phyloP scores from a whole-genome alignment of 1,139 yeast genomes.

The Hyphopichia khmerensis region DNA sequence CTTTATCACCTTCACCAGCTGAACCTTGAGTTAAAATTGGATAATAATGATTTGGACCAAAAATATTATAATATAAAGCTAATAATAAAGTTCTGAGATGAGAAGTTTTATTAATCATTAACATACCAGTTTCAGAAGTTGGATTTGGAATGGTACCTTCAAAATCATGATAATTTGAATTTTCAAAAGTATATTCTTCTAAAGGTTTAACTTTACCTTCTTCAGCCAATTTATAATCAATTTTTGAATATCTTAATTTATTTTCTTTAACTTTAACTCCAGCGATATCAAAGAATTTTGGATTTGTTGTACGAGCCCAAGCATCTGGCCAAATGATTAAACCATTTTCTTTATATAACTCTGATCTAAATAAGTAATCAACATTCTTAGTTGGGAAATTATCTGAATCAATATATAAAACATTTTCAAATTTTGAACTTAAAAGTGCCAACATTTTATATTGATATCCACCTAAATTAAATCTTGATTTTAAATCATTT shows the following conservation, averaged over 20 bases:
- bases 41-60: constrained; percentile 59
- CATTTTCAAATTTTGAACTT: constrained; percentile 56
- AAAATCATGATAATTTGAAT: constrained; percentile 51
- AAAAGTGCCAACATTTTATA: constrained; percentile 62
- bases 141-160: constrained; percentile 63
- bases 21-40: constrained; percentile 65
- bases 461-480: constrained; percentile 56
- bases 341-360: constrained; percentile 40
- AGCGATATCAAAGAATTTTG: constrained; percentile 46
- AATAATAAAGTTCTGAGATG: constrained; percentile 53
- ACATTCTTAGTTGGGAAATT: constrained; percentile 58
- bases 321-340: constrained; percentile 54
- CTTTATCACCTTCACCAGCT: constrained; percentile 75
- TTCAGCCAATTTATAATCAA: constrained; percentile 28
- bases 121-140: constrained; percentile 63
- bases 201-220: constrained; percentile 26
- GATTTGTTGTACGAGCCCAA: constrained; percentile 51
- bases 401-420: constrained; percentile 67
- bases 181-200: constrained; percentile 28
- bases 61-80: constrained; percentile 57
- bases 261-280: constrained; percentile 36
- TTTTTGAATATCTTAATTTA: constrained; percentile 33
- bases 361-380: constrained; percentile 45
- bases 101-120: constrained; percentile 51
- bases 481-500: constrained; percentile 20